Conservation (phyloP, 441 rosid species). For the Gossypium gossypioides region DNA sequence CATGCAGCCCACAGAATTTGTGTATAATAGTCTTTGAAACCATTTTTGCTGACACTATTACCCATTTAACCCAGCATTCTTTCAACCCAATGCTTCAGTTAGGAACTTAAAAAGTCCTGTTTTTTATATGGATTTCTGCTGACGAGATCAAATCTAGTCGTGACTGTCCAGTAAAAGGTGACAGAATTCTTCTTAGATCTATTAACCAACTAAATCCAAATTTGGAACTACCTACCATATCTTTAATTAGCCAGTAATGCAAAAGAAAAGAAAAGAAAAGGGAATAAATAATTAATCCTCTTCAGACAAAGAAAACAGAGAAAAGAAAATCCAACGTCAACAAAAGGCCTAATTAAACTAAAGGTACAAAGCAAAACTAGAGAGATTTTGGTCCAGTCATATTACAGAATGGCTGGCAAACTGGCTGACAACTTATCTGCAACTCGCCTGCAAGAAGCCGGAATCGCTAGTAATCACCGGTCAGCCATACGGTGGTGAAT, state of each 20-base stretch:
- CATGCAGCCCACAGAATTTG: not conserved
- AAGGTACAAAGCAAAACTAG: not conserved
- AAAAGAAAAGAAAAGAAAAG: not conserved
- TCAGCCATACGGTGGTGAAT: too few relatives aligned
- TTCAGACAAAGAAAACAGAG: not conserved
- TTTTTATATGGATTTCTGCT: not conserved
- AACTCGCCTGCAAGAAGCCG: too few relatives aligned
- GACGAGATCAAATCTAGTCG: not conserved
- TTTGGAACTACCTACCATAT: not conserved
- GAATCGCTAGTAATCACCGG: too few relatives aligned
- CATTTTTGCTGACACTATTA: not conserved
- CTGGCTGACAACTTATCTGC: not conserved
- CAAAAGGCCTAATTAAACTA: not conserved
- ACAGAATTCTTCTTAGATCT: not conserved
- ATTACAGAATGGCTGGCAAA: not conserved
- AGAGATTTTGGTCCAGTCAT: not conserved
- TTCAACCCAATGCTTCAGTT: not conserved
- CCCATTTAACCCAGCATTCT: not conserved
- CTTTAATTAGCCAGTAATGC: not conserved
- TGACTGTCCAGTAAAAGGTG: not conserved
- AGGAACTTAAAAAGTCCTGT: not conserved
- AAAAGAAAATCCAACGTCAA: not conserved
- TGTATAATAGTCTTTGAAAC: not conserved
- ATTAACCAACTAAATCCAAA: constrained; percentile 2
- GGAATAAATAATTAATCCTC: not conserved